phyloP scores from a whole-genome alignment of 345 rosid genomes.

The Populus ilicifolia region DNA sequence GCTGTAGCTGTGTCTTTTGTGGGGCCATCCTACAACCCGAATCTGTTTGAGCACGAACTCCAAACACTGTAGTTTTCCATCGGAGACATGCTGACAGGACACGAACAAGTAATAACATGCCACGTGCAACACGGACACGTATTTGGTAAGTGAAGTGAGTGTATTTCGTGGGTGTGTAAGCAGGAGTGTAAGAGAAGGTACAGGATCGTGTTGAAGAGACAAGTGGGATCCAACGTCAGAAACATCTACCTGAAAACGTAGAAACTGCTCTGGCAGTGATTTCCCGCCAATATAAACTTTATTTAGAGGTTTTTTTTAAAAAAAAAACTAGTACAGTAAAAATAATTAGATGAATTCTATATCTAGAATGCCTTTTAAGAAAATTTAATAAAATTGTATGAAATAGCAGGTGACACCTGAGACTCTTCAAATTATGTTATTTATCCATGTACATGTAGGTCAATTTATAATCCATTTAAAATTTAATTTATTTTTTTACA shows the following conservation, averaged over 20 bases:
- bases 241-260: conserved; percentile 24
- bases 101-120: neutral
- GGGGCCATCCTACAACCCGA: conserved; percentile 7
- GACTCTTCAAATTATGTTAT: too few species aligned
- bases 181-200: neutral
- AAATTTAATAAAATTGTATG: too few species aligned
- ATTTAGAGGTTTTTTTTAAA: neutral
- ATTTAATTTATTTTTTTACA: too few species aligned
- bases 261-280: conserved; percentile 37
- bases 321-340: neutral
- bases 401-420: too few species aligned
- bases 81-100: neutral
- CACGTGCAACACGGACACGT: neutral
- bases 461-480: too few species aligned
- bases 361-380: too few species aligned
- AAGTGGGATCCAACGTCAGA: conserved; percentile 14
- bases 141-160: neutral
- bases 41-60: neutral
- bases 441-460: too few species aligned
- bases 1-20: conserved; percentile 5
- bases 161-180: neutral
- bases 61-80: neutral
- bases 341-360: too few species aligned
- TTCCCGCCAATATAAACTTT: conserved; percentile 28
- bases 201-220: neutral